Evolutionary conservation across 179 eudicot genomes (phyloP).

Genomic region (Silene noctiflora): DNA sequence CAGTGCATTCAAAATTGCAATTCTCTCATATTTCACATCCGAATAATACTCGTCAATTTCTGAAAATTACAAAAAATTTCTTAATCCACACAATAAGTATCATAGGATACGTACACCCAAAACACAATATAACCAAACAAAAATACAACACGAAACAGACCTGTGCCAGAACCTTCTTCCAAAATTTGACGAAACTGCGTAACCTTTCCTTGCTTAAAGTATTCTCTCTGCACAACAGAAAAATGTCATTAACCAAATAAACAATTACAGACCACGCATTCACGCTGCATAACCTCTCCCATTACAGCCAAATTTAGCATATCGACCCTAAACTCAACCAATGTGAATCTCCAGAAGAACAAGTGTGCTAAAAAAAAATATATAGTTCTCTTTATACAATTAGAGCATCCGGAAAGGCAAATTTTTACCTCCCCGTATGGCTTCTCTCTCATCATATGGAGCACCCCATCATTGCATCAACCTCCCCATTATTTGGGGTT

Average conservation of each 20-base stretch:
- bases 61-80: constrained; percentile 33
- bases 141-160: constrained; percentile 31
- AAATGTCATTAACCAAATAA: constrained; percentile 7
- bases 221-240: constrained; percentile 76
- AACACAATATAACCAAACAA: background rate
- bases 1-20: constrained; percentile 91
- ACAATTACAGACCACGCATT: background rate
- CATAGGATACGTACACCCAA: background rate
- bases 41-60: constrained; percentile 93
- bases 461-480: no score
- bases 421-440: no score
- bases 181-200: constrained; percentile 85
- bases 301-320: background rate
- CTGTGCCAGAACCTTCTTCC: constrained; percentile 94
- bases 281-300: constrained; percentile 8
- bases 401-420: no score
- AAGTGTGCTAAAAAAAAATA: background rate
- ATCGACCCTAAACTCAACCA: background rate
- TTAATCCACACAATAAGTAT: constrained; percentile 7
- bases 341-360: background rate
- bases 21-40: constrained; percentile 85
- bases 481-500: no score
- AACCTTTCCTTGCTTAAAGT: constrained; percentile 88
- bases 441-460: no score
- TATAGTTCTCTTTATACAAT: background rate